Percentiles rank a stretch among this genome's conserved stretches.
These are phyloP conservation scores for Ophiocordyceps robertsii DNA, from an alignment of 2,329 filamentous ascomycete species.

Conservation along the genomic window DNA sequence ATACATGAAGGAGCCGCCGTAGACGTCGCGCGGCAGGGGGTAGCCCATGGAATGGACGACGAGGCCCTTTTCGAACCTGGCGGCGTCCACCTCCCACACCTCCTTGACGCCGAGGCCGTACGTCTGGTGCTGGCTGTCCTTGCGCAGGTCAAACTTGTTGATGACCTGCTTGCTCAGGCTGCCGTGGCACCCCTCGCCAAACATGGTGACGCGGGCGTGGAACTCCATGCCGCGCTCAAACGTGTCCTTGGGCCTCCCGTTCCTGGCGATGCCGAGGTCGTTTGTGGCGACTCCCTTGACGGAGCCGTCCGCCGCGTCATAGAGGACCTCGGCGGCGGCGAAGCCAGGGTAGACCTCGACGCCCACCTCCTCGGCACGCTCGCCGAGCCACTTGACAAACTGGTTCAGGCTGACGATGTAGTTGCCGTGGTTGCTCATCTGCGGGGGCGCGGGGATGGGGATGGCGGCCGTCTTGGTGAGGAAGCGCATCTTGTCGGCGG, in stretches of 20 bases:
- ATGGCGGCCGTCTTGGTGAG: slow-evolving; percentile 69
- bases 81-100: slow-evolving; percentile 90
- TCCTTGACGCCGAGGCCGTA: slow-evolving; percentile 94
- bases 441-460: slow-evolving; percentile 76
- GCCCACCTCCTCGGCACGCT: slow-evolving; percentile 89
- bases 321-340: slow-evolving; percentile 84
- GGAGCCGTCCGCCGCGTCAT: slow-evolving; percentile 65
- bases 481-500: slow-evolving; percentile 81
- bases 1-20: slow-evolving; percentile 98
- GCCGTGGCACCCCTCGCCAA: slow-evolving; percentile 91
- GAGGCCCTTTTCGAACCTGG: slow-evolving; percentile 79
- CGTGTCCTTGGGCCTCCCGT: slow-evolving; percentile 73
- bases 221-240: slow-evolving; percentile 99
- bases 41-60: slow-evolving; percentile 89
- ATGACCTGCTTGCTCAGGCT: slow-evolving; percentile 90
- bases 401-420: slow-evolving; percentile 95
- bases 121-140: slow-evolving; percentile 85
- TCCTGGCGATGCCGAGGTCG: slow-evolving; percentile 71
- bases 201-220: slow-evolving; percentile 79
- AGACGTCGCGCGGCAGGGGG: slow-evolving; percentile 75
- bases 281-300: slow-evolving; percentile 94
- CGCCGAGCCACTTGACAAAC: slow-evolving; percentile 88
- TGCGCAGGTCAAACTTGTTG: slow-evolving; percentile 82
- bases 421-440: slow-evolving; percentile 98
- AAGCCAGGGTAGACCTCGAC: slow-evolving; percentile 97